A percentile compares a stretch with the other conserved stretches of the same genome.
phyloP scores from a whole-genome alignment of 2,329 filamentous ascomycete genomes.

The Cordyceps militaris region DNA sequence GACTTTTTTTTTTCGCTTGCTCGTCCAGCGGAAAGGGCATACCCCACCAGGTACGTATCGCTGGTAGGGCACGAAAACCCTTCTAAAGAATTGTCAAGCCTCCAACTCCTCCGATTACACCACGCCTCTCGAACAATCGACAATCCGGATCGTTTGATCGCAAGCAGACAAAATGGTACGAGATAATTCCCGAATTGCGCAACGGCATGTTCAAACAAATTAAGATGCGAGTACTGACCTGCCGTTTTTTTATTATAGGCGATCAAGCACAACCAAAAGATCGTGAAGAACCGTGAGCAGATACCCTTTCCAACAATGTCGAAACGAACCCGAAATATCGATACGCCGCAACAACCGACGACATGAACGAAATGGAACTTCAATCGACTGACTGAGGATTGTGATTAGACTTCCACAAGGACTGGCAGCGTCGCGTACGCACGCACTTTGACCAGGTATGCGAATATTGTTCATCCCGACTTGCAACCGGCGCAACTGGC shows the following conservation, averaged over 20 bases:
- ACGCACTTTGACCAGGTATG: constrained; percentile 99
- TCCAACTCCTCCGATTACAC: constrained; percentile 31
- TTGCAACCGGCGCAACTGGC: neutral
- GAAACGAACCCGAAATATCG: constrained; percentile 20
- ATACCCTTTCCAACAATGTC: constrained; percentile 21
- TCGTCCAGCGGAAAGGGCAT: constrained; percentile 10
- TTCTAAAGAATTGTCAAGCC: constrained; percentile 35
- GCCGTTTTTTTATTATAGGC: constrained; percentile 48
- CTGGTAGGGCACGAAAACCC: constrained; percentile 37
- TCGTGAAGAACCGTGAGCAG: constrained; percentile 85
- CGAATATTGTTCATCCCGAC: constrained; percentile 15
- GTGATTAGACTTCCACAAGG: constrained; percentile 87
- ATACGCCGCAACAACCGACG: neutral
- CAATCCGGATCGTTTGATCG: constrained; percentile 42
- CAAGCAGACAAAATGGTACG: constrained; percentile 33
- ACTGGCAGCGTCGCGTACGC: constrained; percentile 99
- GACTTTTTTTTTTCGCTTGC: constrained; percentile 16
- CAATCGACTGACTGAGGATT: constrained; percentile 12
- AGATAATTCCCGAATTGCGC: constrained; percentile 13
- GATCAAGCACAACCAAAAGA: constrained; percentile 99
- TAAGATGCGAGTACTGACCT: constrained; percentile 26
- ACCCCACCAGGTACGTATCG: constrained; percentile 29
- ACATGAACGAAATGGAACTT: constrained; percentile 16
- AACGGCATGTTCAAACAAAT: constrained; percentile 6
- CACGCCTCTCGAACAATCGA: constrained; percentile 34